phyloP scores from a whole-genome alignment of 2,329 filamentous ascomycete genomes.

The Madurella mycetomatis region DNA sequence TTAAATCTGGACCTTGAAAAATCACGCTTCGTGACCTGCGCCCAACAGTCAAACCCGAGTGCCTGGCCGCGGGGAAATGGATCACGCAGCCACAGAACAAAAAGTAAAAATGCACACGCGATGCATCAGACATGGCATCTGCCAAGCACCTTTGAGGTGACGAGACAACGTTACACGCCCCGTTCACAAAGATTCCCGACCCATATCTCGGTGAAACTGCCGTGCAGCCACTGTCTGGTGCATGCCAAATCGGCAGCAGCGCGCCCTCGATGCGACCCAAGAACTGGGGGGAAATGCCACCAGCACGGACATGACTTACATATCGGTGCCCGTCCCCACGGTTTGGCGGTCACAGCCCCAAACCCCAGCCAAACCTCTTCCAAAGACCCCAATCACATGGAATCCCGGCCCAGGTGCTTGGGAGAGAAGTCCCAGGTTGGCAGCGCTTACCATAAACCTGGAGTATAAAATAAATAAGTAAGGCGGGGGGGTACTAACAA shows the following conservation, averaged over 20 bases:
- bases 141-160: background rate
- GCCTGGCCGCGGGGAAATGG: background rate
- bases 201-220: constrained; percentile 1
- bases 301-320: background rate
- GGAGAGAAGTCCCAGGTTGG: no score
- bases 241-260: background rate
- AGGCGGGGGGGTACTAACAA: no score
- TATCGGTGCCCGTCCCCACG: background rate
- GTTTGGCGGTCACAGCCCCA: no score
- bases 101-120: background rate
- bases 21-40: no score
- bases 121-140: background rate
- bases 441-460: no score
- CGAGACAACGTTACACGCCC: constrained; percentile 6
- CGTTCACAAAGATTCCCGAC: background rate
- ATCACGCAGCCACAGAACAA: background rate
- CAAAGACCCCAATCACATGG: no score
- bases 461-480: no score
- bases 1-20: background rate
- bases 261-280: constrained; percentile 1
- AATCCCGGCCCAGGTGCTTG: no score
- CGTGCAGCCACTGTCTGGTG: background rate
- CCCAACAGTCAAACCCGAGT: no score
- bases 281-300: constrained; percentile 1
- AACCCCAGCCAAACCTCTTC: no score